Evolutionary conservation across 176 grass and related monocot species (phyloP), one percentile per base, ranked within the genome.

Genomic region (Pharus latifolius): DNA sequence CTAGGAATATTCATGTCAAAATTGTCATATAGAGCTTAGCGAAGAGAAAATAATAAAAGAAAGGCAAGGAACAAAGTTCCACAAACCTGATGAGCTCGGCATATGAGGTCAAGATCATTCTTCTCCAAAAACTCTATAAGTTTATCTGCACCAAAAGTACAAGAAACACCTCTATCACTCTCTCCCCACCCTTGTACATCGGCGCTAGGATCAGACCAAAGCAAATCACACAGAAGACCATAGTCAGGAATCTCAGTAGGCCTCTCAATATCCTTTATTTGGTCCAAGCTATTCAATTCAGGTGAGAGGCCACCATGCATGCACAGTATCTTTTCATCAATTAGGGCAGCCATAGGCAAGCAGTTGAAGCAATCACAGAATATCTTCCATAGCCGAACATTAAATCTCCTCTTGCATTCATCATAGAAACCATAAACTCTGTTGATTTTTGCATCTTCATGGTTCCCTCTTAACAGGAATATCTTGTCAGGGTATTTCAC

Each of bases 291-390:
- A 60, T 81, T 87, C 72, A 91, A 67, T 67, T 91, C 88, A 34
- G 84, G 88, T 66, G 84, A 88, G 28, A 91, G 80, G 55, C 88
- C 88, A 43, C 88, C 88, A 65, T 91, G 88, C 88, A 91, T 91
- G 67, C 88, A 91, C 34, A 91, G 63, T 60, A 84, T 71, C 78
- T 88, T 91, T 28, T 73, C 77, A 57, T 91, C 88, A 53, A 88
- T 91, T 10, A 91, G 72, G 0, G 84, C 88, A 31, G 84, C 77
- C 61, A 91, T 84, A 53, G 88, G 88, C 75, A 91, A 72, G 76
- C 88, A 91, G 67, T 91, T 88, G 84, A 91, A 91, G 72, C 88
- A 91, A 62, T 91, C 88, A 53, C 72, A 88, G 53, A 91, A 91
- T 76, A 88, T 91, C 76, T 84, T 91, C 88, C 88, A 91, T 0